Evolutionary conservation across 176 grass and related monocot genomes (phyloP).

Genomic region (Eleusine coracana): DNA sequence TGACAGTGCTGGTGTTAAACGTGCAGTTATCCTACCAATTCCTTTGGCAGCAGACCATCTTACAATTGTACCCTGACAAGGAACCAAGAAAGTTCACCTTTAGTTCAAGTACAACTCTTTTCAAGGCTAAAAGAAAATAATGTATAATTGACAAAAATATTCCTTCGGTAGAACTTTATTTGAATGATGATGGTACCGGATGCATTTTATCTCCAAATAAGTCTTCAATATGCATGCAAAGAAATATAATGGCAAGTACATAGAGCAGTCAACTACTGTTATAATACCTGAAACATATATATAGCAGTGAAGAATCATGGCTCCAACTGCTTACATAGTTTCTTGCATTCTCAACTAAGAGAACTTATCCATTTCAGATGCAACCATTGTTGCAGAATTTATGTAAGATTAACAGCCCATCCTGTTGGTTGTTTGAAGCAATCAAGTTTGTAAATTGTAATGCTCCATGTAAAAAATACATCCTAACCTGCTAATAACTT

Average conservation of each 20-base stretch:
- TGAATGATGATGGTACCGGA: background rate
- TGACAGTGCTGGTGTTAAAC: slow-evolving; percentile 81
- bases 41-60: slow-evolving; percentile 99
- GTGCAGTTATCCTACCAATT: slow-evolving; percentile 92
- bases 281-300: background rate
- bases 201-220: background rate
- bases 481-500: background rate
- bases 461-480: background rate
- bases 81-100: slow-evolving; percentile 31
- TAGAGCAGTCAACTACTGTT: background rate
- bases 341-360: background rate
- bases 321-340: background rate
- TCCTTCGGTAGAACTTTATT: slow-evolving; percentile 18
- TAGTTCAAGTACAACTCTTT: slow-evolving; percentile 11
- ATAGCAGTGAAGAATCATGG: slow-evolving; percentile 24
- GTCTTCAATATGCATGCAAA: background rate
- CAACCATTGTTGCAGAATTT: background rate
- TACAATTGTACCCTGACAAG: slow-evolving; percentile 92
- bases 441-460: slow-evolving; percentile 20
- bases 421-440: slow-evolving; percentile 14
- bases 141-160: slow-evolving; percentile 25
- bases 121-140: slow-evolving; percentile 20
- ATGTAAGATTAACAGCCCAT: slow-evolving; percentile 5
- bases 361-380: background rate
- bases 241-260: slow-evolving; percentile 3